phyloP scores from a whole-genome alignment of 1,284 basidiomycete genomes.

The Boletus smithii region DNA sequence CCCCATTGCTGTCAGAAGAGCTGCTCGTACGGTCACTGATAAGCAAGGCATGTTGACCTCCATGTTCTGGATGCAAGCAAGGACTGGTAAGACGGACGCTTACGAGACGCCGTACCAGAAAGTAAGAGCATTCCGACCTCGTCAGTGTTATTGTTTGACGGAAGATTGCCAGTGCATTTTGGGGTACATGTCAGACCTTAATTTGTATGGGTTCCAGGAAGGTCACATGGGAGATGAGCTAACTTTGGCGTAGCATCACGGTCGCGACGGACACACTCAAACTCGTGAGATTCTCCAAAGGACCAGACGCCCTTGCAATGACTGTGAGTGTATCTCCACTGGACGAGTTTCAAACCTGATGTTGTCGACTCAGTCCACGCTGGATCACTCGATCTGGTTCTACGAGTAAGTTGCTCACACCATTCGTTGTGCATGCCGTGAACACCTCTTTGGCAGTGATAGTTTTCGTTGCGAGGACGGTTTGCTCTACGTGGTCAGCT shows the following conservation, averaged over 20 bases:
- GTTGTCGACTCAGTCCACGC: constrained; percentile 53
- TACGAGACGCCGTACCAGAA: constrained; percentile 78
- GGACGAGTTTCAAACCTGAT: constrained; percentile 2
- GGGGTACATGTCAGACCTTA: constrained; percentile 81
- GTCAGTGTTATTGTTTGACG: constrained; percentile 7
- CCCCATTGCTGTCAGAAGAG: constrained; percentile 65
- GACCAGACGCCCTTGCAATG: constrained; percentile 63
- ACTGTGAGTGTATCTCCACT: constrained; percentile 44
- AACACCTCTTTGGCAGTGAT: constrained; percentile 44
- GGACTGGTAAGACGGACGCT: constrained; percentile 52
- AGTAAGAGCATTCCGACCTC: constrained; percentile 39
- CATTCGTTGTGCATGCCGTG: constrained; percentile 1
- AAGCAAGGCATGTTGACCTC: constrained; percentile 49
- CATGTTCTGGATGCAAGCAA: constrained; percentile 82
- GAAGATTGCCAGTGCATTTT: constrained; percentile 66
- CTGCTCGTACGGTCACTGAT: constrained; percentile 36
- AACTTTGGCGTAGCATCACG: constrained; percentile 50
- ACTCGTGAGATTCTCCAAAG: constrained; percentile 49
- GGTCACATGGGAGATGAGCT: constrained; percentile 3
- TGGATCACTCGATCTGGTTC: constrained; percentile 85
- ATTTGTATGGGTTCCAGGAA: constrained; percentile 54
- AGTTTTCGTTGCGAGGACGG: constrained; percentile 77
- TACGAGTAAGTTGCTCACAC: constrained; percentile 55
- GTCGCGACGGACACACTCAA: constrained; percentile 65
- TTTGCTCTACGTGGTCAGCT: constrained; percentile 72